Evolutionary conservation across 306 rosid genomes (phyloP), one percentile per base, ranked within the genome.

Genomic region (Carpinus fangiana): DNA sequence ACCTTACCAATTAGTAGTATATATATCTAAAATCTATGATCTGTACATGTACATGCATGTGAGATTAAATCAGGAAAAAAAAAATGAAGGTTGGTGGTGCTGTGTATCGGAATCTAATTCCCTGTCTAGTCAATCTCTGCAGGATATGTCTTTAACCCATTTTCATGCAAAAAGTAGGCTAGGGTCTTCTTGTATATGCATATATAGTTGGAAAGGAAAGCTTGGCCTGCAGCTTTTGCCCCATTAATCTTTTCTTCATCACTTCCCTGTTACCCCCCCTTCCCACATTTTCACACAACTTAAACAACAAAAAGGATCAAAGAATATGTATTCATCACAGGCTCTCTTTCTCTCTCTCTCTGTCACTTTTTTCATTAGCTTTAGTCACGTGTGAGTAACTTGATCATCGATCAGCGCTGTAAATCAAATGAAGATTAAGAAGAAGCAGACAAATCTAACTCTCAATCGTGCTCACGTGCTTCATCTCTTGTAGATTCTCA

Each of bases 121-220:
- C 85, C 81, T 60, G 72, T 79, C 89, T 76, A 76, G 77, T 82
- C 89, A 79, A 76, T 76, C 84, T 82, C 74, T 73, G 78, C 77
- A 82, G 89, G 82, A 86, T 80, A 86, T 77, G 76, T 82, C 82
- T 86, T 82, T 82, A 76, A 76, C 86, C 80, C 84, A 79, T 79
- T 79, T 79, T 66, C 86, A 82, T 80, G 84, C 86, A 77, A 17
- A 73, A 82, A 21, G 76, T 26, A 56, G 26, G 26, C 26, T 1
- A 23, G 18, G 31, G 31, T 12, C 71, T 71, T 56, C 21, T 66
- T 80, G 76, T 74, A 46, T 50, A 62, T 23, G 34, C 51, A 59
- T 52, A 74, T 52, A 74, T 65, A 74, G 76, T 77, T 60, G 55
- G 59, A 81, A 78, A 80, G 79, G 84, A 70, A 77, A 81, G 78